Base-by-base conservation (phyloP, 2,329 filamentous ascomycete genomes). In the Myriosclerotinia duriaeana region DNA sequence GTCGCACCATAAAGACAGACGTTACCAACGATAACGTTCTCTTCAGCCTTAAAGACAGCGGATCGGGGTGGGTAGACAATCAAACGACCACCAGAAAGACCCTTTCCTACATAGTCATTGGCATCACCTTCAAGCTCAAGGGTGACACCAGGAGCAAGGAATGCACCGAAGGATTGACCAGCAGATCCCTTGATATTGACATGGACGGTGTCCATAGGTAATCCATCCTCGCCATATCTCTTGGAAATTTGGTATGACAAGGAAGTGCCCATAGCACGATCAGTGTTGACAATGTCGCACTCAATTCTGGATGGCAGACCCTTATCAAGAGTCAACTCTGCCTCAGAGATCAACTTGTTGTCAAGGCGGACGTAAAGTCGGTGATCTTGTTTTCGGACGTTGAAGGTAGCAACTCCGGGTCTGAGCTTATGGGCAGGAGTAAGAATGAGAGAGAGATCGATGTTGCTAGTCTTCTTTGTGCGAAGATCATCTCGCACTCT, bases 91-190 rank as follows among this genome's bases (percentile, higher is more conserved):
- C 94, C 94, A 65, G 93, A 97, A 42, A 98, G 82, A 76, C 93
- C 93, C 84, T 98, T 98, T 72, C 94, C 94, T 66, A 98, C 93
- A 74, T 97, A 98, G 78, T 98, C 94, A 78, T 98, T 98, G 76
- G 92, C 83, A 77, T 98, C 94, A 79, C 94, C 94, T 81, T 98
- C 94, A 50, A 98, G 87, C 79, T 98, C 94, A 56, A 98, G 83
- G 1, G 94, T 98, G 55, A 97, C 88, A 85, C 94, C 94, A 69
- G 93, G 91, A 55, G 94, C 93, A 67, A 97, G 85, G 84, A 90
- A 97, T 61, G 93, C 93, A 81, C 94, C 94, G 74, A 98, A 98
- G 0, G 94, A 97, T 79, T 98, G 94, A 74, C 94, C 94, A 71
- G 94, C 94, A 65, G 94, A 97, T 54, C 94, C 94, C 83, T 95